These are phyloP conservation scores for Edaphochlamys debaryana DNA, from an alignment of 139 green algal species.

Conservation along the genomic window DNA sequence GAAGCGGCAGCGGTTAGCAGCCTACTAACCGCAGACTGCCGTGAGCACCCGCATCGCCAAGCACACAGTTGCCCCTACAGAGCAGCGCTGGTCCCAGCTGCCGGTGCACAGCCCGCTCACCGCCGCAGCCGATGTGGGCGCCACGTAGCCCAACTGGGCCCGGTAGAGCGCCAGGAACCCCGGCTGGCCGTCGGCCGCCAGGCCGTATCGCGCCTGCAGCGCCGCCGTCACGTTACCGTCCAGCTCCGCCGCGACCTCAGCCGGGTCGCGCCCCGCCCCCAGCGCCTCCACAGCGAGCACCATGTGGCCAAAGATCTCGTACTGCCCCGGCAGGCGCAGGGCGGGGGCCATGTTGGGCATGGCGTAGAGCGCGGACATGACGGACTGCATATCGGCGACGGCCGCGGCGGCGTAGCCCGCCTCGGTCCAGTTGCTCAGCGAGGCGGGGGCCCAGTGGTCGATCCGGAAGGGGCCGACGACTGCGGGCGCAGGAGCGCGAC, in stretches of 20 bases:
- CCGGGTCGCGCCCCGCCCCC: background rate
- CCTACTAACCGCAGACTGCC: no score
- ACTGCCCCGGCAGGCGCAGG: constrained; percentile 15
- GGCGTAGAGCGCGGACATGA: background rate
- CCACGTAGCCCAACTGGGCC: constrained; percentile 10
- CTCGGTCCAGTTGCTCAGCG: background rate
- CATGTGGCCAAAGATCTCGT: background rate
- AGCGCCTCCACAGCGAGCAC: background rate
- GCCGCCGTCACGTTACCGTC: background rate
- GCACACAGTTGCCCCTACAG: no score
- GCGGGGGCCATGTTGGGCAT: background rate
- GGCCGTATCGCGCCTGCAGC: background rate
- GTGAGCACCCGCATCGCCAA: no score
- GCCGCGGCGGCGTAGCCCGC: background rate
- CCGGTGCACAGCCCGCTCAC: no score
- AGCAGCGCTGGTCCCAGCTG: no score
- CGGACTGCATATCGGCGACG: background rate
- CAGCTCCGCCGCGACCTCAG: background rate
- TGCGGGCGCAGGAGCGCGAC: no score
- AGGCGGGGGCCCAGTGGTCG: constrained; percentile 10
- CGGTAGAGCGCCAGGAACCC: constrained; percentile 8
- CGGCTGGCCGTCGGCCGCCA: background rate
- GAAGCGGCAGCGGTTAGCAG: no score
- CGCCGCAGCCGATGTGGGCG: background rate
- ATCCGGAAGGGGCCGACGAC: constrained; percentile 4